A percentile compares a stretch with the other conserved stretches of the same genome.
These are phyloP conservation scores for Penicillium turbatum DNA, from an alignment of 495 filamentous ascomycete genomes.

Conservation along the genomic window DNA sequence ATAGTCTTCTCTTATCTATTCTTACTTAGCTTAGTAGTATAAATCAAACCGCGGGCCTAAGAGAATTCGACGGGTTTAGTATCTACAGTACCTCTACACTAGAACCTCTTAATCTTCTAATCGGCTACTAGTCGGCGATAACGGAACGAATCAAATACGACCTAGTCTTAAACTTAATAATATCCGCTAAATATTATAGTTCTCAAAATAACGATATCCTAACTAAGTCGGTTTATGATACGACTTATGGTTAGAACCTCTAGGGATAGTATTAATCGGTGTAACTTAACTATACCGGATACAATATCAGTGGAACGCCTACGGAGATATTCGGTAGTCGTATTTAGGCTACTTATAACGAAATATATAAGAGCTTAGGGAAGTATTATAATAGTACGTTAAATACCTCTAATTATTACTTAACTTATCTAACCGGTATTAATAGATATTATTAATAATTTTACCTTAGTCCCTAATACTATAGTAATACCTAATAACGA, in stretches of 20 bases:
- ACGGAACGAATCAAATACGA: constrained; percentile 2
- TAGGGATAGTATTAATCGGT: constrained; percentile 1
- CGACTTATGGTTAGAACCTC: background rate
- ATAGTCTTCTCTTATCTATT: constrained; percentile 7
- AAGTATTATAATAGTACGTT: background rate
- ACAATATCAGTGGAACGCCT: constrained; percentile 4
- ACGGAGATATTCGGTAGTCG: constrained; percentile 5
- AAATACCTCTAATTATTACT: background rate
- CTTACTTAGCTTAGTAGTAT: constrained; percentile 3
- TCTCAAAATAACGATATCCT: constrained; percentile 7
- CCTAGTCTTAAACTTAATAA: background rate
- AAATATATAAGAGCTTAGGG: constrained; percentile 16
- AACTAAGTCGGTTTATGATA: constrained; percentile 2
- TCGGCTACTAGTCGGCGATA: constrained; percentile 1
- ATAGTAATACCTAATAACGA: constrained; percentile 12
- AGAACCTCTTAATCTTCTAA: background rate
- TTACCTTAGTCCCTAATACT: constrained; percentile 5
- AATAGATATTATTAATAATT: background rate
- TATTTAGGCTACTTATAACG: constrained; percentile 16
- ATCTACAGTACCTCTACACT: constrained; percentile 1
- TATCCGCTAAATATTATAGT: background rate
- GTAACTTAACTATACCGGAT: background rate
- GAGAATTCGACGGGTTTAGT: constrained; percentile 5
- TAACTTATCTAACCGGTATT: no score
- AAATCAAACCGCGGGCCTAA: background rate